Conservation (phyloP, 2,329 filamentous ascomycete species). For the Scedosporium dehoogii region DNA sequence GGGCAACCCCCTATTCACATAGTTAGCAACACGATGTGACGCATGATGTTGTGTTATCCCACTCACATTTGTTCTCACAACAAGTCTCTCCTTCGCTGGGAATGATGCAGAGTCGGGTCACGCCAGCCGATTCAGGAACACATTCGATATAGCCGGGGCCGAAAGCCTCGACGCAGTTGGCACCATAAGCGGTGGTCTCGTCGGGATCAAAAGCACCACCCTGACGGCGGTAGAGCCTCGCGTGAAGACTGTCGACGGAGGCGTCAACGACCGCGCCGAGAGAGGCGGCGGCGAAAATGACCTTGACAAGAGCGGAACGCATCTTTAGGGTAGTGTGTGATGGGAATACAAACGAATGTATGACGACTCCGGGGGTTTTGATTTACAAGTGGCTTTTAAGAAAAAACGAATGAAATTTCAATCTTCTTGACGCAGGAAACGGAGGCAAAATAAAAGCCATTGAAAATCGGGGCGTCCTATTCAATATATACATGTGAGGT, state of each 20-base stretch:
- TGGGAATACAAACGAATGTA: neutral
- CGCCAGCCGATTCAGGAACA: neutral
- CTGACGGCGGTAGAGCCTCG: neutral
- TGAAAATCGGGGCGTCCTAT: neutral
- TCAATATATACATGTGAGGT: too few relatives aligned
- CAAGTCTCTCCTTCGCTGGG: neutral
- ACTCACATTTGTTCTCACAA: constrained; percentile 1
- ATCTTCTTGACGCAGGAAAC: neutral
- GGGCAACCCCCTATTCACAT: constrained; percentile 3
- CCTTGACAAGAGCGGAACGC: neutral
- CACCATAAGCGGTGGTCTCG: neutral
- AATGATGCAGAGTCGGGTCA: neutral
- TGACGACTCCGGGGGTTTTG: neutral
- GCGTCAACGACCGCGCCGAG: neutral
- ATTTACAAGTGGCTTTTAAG: too few relatives aligned
- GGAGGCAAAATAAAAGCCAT: neutral
- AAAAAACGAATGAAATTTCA: neutral
- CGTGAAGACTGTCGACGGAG: neutral
- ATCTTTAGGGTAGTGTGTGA: neutral
- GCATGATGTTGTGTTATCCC: too few relatives aligned
- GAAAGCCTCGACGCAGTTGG: neutral
- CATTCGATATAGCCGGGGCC: constrained; percentile 2
- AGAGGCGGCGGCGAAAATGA: neutral
- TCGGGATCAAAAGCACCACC: constrained; percentile 2
- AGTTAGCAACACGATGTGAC: neutral